Percentiles rank a stretch among this genome's conserved stretches.
phyloP scores from a whole-genome alignment of 2,329 filamentous ascomycete genomes.

The Paracorniculantispora psalliotae region DNA sequence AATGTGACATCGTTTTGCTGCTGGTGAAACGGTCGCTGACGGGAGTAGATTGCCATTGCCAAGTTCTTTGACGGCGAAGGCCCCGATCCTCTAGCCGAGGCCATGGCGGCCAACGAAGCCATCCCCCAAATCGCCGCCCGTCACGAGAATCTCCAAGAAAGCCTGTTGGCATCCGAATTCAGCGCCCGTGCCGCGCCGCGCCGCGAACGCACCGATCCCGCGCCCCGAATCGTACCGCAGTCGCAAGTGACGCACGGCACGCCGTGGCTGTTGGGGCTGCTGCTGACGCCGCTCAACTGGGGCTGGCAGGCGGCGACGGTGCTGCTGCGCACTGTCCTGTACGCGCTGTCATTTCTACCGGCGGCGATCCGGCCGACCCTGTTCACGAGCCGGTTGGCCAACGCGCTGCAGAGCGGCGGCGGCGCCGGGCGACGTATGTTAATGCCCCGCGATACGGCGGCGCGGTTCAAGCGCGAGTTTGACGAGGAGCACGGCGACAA shows the following conservation, averaged over 20 bases:
- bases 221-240: constrained; percentile 79
- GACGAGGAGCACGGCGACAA: constrained; percentile 84
- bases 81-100: constrained; percentile 74
- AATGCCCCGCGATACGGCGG: constrained; percentile 80
- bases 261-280: constrained; percentile 68
- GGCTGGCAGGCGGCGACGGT: constrained; percentile 68
- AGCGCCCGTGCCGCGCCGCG: constrained; percentile 22
- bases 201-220: constrained; percentile 51
- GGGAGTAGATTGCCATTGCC: constrained; percentile 78
- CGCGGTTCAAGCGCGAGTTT: constrained; percentile 85
- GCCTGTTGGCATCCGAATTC: constrained; percentile 35
- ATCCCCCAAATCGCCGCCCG: constrained; percentile 58
- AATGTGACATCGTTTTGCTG: not conserved
- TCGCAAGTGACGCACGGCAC: constrained; percentile 63
- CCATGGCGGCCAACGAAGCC: constrained; percentile 54
- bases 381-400: constrained; percentile 48
- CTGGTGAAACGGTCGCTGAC: not conserved
- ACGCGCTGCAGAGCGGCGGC: constrained; percentile 54
- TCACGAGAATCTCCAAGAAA: constrained; percentile 70
- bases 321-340: constrained; percentile 67
- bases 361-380: constrained; percentile 53
- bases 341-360: constrained; percentile 76
- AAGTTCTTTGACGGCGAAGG: constrained; percentile 98
- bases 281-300: constrained; percentile 77
- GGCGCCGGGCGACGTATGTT: constrained; percentile 69